Base-by-base conservation (phyloP, 2,329 filamentous ascomycete genomes). In the Paecilomyces variotii region DNA sequence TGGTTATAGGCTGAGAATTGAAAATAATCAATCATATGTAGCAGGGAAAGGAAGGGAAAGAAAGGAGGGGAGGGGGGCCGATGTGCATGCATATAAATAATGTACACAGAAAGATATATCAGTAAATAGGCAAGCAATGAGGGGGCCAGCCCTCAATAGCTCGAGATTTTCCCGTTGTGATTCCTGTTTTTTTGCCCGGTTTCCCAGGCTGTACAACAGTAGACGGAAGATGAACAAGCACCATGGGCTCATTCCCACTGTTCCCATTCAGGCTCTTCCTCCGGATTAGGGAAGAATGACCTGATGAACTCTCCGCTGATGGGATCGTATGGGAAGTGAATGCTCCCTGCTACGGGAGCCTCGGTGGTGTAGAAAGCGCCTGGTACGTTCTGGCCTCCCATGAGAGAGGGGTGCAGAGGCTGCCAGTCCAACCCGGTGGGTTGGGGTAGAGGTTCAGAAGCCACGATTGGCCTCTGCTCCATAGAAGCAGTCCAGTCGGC, bases 281-380 rank as follows among this genome's bases (percentile, higher is more conserved):
- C 68, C 9, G 27, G 50, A n/a, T 61, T 45, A 4, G 72, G 72
- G 62, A 75, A 75, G 63, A 74, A 75, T n/a, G 72, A 73, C 24
- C 69, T 65, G 57, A 74, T 74, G 28, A 75, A 74, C 55, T 74
- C 71, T 14, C 71, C 71, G 30, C 65, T 70, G 57, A 75, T 74
- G 4, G 72, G 72, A 55, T 75, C 72, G 58, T 74, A 74, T 9
- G 72, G 72, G 60, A 75, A 75, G 54, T 70, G 73, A 1, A 65
- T 58, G 50, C 73, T 70, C n/a, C 35, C 56, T 62, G 57, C 26
- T 61, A 55, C 12, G 65, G 64, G 7, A 57, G 54, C 53, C 28
- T 26, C 35, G 54, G 53, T 27, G 49, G 39, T 14, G 53, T 51
- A 49, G 58, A 56, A 3, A 56, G 56, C 12, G 56, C 53, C 34